Base-by-base conservation (phyloP, 78 protist genomes). In the Creolimax fragrantissima region DNA sequence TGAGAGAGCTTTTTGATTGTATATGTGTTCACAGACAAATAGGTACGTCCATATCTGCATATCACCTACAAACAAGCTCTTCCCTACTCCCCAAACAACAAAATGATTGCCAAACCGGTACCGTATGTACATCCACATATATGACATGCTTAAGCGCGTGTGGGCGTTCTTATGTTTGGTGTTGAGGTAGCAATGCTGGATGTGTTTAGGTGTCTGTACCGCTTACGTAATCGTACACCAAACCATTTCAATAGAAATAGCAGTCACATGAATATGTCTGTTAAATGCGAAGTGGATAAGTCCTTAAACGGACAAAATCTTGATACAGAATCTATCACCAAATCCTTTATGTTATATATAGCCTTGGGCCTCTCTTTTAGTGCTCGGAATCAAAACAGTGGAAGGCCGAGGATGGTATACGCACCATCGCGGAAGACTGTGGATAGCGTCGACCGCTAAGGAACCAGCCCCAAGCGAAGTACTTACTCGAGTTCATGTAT, bases 351-450 rank as follows among this genome's bases (percentile, higher is more conserved):
- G 86, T 35, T 24, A 41, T 5, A 83, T 17, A 58, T 95, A 95
- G 92, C 97, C 97, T 3, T 95, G 95, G 95, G 97, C 97, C 3
- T 84, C 93, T 41, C 74, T 95, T 42, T 85, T 94, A 6, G 94
- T 95, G 2, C 3, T 45, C 35, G 97, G 95, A 37, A 91, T 95
- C 94, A 95, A 95, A 88, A 44, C 17, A 42, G 92, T 90, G 45
- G 96, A 95, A 42, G 86, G 86, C 44, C 35, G 86, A 24, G 86
- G 7, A 6, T 83, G 86, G 86, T 83, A 83, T 41, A 17, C 86
- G 7, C 5, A 6, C 7, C 86, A 83, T 41, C 35, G 86, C 44
- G 86, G 86, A 83, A 5, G 94, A 36, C 89, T 95, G 7, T 95
- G 96, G 95, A 95, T 95, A 42, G 94, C 95, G 1, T 89, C 95